A percentile compares a stretch with the other conserved stretches of the same genome.
Conservation (phyloP, 2,329 filamentous ascomycete species). For the Neophaeococcomyces mojaviensis region DNA sequence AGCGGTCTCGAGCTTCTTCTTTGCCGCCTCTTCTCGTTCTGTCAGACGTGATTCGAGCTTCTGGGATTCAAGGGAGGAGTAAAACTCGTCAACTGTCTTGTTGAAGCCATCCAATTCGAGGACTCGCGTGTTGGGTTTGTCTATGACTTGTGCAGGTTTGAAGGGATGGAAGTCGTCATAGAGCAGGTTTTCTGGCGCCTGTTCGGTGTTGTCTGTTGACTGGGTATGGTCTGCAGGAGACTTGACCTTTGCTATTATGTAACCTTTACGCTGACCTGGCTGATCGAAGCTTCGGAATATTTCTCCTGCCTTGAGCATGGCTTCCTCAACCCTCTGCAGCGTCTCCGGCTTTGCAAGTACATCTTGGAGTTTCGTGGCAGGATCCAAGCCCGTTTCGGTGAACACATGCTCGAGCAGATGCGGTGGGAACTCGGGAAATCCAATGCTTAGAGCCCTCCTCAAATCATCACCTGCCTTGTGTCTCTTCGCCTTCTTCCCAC, state of each 20-base stretch:
- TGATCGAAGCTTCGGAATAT: conserved; percentile 63
- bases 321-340: conserved; percentile 59
- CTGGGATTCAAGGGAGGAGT: conserved; percentile 91
- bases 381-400: conserved; percentile 61
- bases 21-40: conserved; percentile 74
- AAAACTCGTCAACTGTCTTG: conserved; percentile 91
- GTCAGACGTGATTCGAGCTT: conserved; percentile 76
- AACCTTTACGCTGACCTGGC: conserved; percentile 60
- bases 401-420: conserved; percentile 82
- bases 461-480: conserved; percentile 68
- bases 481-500: conserved; percentile 61
- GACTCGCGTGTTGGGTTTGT: conserved; percentile 58
- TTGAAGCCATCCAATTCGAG: conserved; percentile 81
- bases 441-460: conserved; percentile 70
- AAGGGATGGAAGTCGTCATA: conserved; percentile 98
- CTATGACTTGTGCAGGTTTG: conserved; percentile 68
- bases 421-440: conserved; percentile 82
- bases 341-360: conserved; percentile 60
- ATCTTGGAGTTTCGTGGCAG: conserved; percentile 57
- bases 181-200: conserved; percentile 45
- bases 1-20: conserved; percentile 77
- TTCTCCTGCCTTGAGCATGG: conserved; percentile 62
- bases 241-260: conserved; percentile 69
- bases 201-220: conserved; percentile 31
- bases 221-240: conserved; percentile 23